A percentile compares a stretch with the other conserved stretches of the same genome.
Conservation (phyloP, 352 stramenopile species). For the Pythium oligandrum region DNA sequence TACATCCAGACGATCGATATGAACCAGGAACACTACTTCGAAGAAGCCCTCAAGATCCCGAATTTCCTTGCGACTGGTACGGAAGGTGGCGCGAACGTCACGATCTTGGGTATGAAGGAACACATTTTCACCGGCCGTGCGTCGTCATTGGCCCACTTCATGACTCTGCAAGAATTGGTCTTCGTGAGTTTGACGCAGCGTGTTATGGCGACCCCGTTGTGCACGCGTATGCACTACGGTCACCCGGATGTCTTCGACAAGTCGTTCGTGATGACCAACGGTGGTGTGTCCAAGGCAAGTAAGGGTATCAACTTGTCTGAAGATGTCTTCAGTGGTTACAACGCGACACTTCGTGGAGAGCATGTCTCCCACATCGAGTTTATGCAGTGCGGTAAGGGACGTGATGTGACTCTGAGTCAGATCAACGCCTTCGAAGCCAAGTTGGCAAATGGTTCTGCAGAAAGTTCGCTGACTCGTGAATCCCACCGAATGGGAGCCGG, state of each 20-base stretch:
- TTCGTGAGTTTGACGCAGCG: conserved; percentile 86
- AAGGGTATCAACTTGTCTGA: conserved; percentile 88
- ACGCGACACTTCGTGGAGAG: conserved; percentile 69
- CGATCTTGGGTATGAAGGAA: conserved; percentile 88
- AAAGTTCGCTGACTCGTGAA: conserved; percentile 78
- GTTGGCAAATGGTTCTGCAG: conserved; percentile 72
- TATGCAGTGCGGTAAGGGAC: conserved; percentile 85
- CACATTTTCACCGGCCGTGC: conserved; percentile 86
- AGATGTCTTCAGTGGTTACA: conserved; percentile 88
- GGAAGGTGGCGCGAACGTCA: conserved; percentile 54
- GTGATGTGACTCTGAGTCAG: conserved; percentile 85
- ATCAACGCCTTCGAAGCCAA: conserved; percentile 88
- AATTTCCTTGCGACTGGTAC: conserved; percentile 83
- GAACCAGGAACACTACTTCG: conserved; percentile 89
- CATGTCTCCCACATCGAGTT: conserved; percentile 82
- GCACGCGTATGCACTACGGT: conserved; percentile 83
- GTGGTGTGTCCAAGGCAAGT: conserved; percentile 82
- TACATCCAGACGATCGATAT: conserved; percentile 90
- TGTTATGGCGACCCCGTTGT: conserved; percentile 70
- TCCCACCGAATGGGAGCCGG: conserved; percentile 73
- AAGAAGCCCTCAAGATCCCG: conserved; percentile 87
- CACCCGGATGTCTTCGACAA: conserved; percentile 89
- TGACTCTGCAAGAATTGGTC: conserved; percentile 84
- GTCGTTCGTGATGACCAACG: conserved; percentile 81
- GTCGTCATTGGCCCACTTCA: conserved; percentile 82